Evolutionary conservation across 257 asterid species (phyloP), one percentile per base, ranked within the genome.

Genomic region (Craterostigma plantagineum): DNA sequence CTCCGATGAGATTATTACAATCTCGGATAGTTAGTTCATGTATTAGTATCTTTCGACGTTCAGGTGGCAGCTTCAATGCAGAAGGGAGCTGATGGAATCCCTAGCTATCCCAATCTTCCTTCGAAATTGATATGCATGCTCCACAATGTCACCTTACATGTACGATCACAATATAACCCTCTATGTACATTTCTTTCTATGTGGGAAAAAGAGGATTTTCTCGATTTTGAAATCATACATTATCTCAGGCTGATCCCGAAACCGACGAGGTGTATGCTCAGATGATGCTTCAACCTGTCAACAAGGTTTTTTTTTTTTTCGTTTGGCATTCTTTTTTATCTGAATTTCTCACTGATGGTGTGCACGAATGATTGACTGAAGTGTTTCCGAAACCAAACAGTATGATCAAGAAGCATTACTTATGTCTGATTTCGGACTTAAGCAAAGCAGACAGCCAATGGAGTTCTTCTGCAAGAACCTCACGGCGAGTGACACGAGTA

Each of bases 1-100:
- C 11, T 46, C 14, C 35, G 10, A 15, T 11, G 14, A 23, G 30
- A 23, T 2, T 2, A 23, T 23, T 23, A 23, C 6, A 2, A 23
- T 23, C 30, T 23, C 6, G 30, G 6, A 23, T 6, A 23, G 4
- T 23, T 23, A 2, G 6, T 23, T 23, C 6, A 23, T 23, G 35
- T 49, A 17, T 7, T 4, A 10, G 23, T 4, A 4, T 30, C 37
- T 38, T 11, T 13, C 14, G 14, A 37, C 10, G 10, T 62, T 39
- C 72, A 90, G 99, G 99, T 90, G 46, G 95, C 95, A 11, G 92
- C 92, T 35, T 90, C 99, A n/a, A 90, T 83, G 95, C 86, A 79
- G 63, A 90, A 79, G 65, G 78, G 79, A 53, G 76, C 80, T 6
- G 95, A 83, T 16, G 59, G 79, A 41, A 71, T 87, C 51, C 99